These are phyloP conservation scores for Wallacemonas sp. DNA, from an alignment of 208 protist genomes.

Conservation along the genomic window DNA sequence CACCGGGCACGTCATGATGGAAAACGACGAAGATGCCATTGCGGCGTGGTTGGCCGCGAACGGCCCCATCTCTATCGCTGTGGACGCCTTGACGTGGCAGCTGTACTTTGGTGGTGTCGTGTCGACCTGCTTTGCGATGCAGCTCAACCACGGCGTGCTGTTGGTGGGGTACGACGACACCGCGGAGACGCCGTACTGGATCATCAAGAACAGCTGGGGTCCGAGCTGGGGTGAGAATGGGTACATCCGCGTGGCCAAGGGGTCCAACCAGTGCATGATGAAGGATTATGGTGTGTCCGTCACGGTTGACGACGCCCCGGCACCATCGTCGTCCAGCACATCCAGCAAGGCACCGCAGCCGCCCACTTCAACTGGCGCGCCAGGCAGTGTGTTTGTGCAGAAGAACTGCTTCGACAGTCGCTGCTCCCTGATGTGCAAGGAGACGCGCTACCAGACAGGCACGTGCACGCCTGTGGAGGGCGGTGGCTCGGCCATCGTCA, in stretches of 20 bases:
- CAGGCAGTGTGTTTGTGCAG: slow-evolving; percentile 25
- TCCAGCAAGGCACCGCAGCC: slow-evolving; percentile 11
- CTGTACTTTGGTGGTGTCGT: slow-evolving; percentile 80
- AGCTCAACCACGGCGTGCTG: slow-evolving; percentile 90
- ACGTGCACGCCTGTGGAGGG: slow-evolving; percentile 27
- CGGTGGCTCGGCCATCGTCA: slow-evolving; percentile 41
- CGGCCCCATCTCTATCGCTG: slow-evolving; percentile 90
- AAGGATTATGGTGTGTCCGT: slow-evolving; percentile 59
- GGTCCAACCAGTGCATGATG: slow-evolving; percentile 79
- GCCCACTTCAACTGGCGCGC: slow-evolving; percentile 5
- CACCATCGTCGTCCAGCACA: slow-evolving; percentile 11
- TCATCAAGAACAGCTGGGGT: slow-evolving; percentile 92
- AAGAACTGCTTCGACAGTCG: slow-evolving; percentile 29
- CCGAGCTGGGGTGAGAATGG: slow-evolving; percentile 84
- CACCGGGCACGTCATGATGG: slow-evolving; percentile 59
- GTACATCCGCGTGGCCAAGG: slow-evolving; percentile 88
- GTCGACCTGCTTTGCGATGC: slow-evolving; percentile 50
- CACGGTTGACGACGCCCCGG: slow-evolving; percentile 20
- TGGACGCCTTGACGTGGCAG: slow-evolving; percentile 86
- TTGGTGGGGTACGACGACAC: slow-evolving; percentile 83
- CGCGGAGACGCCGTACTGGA: slow-evolving; percentile 76
- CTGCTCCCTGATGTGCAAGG: slow-evolving; percentile 38
- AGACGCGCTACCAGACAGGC: slow-evolving; percentile 31
- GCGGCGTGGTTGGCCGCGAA: slow-evolving; percentile 58
- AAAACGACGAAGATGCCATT: slow-evolving; percentile 73